These are phyloP conservation scores for Infundibulicybe gibba DNA, from an alignment of 768 basidiomycete genomes.

Conservation along the genomic window DNA sequence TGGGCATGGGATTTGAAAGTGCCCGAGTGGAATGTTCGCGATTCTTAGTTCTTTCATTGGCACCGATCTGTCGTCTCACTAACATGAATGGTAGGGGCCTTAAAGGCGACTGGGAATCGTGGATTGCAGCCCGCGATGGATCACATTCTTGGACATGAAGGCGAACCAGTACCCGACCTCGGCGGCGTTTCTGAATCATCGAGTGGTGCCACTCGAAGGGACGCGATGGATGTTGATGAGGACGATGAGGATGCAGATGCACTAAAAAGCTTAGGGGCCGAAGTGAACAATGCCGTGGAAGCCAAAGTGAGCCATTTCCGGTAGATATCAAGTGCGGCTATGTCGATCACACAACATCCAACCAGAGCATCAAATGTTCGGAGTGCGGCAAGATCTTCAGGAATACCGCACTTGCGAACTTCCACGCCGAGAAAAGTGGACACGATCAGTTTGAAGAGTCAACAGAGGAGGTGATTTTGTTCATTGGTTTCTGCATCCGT, in stretches of 20 bases:
- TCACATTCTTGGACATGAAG: conserved; percentile 78
- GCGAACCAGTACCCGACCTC: conserved; percentile 69
- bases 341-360: not conserved
- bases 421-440: conserved; percentile 92
- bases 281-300: conserved; percentile 42
- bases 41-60: conserved; percentile 5
- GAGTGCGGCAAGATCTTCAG: conserved; percentile 84
- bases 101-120: conserved; percentile 77
- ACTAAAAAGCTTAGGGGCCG: conserved; percentile 44
- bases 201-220: conserved; percentile 13
- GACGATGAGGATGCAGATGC: conserved; percentile 76
- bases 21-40: conserved; percentile 81
- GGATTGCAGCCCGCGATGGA: conserved; percentile 94
- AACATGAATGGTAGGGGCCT: conserved; percentile 63
- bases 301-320: conserved; percentile 52
- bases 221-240: conserved; percentile 44
- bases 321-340: not conserved
- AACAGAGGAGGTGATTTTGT: conserved; percentile 71
- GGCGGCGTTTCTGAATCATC: conserved; percentile 35
- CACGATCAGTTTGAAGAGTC: conserved; percentile 97
- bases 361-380: conserved; percentile 78
- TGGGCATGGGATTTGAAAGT: conserved; percentile 85
- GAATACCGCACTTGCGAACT: conserved; percentile 86
- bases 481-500: conserved; percentile 6
- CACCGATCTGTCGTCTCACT: conserved; percentile 4